A percentile compares a stretch with the other conserved stretches of the same genome.
Conservation (phyloP, 108 stramenopile species). For the Nannochloropsis oceanica region DNA sequence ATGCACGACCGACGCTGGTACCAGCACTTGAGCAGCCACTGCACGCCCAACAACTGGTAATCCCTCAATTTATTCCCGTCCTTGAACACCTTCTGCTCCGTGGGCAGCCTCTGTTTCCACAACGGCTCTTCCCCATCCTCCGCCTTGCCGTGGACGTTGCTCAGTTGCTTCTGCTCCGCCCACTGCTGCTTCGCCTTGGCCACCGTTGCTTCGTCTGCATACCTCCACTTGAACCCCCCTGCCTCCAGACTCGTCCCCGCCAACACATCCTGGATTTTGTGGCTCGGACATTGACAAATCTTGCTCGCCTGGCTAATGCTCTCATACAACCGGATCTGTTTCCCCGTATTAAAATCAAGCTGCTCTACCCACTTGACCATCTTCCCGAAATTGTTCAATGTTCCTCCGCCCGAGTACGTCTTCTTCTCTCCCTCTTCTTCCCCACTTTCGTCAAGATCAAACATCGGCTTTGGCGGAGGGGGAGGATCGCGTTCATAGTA, state of each 20-base stretch:
- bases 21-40: conserved; percentile 92
- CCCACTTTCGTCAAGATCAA: neutral
- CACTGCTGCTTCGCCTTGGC: neutral
- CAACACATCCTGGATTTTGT: neutral
- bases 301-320: neutral
- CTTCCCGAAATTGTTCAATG: neutral
- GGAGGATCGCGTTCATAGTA: neutral
- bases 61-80: conserved; percentile 49
- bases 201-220: neutral
- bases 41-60: conserved; percentile 90
- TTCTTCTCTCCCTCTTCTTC: neutral
- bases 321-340: neutral
- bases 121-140: neutral
- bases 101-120: neutral
- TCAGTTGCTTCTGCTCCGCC: neutral
- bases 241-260: neutral
- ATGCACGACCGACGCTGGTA: conserved; percentile 74
- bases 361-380: neutral
- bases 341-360: neutral
- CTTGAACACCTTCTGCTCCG: conserved; percentile 8
- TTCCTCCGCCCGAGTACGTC: neutral
- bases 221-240: neutral
- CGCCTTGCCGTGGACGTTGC: neutral
- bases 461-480: neutral
- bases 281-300: neutral